phyloP scores from a whole-genome alignment of 805 yeast species.

The Metschnikowia shivogae region DNA sequence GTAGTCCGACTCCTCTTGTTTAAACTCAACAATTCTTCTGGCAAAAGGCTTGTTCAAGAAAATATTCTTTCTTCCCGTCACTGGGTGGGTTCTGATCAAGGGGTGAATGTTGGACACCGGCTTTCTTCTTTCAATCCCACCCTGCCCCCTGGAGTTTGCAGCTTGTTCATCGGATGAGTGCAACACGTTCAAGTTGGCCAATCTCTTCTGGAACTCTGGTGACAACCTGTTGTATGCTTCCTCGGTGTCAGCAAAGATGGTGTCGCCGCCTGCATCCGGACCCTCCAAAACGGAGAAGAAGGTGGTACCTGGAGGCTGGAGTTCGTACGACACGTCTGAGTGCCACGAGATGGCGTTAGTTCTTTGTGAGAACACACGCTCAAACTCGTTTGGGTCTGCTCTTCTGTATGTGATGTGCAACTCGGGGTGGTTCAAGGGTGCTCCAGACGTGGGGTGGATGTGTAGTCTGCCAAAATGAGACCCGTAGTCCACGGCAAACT shows the following conservation, averaged over 20 bases:
- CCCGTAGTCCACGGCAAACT: conserved; percentile 51
- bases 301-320: conserved; percentile 69
- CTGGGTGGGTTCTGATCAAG: conserved; percentile 69
- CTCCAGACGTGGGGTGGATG: conserved; percentile 71
- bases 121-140: conserved; percentile 64
- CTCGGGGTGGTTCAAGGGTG: conserved; percentile 42
- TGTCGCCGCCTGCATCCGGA: conserved; percentile 68
- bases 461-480: conserved; percentile 66
- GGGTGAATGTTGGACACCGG: conserved; percentile 66
- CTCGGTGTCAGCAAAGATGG: conserved; percentile 65
- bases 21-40: conserved; percentile 65
- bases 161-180: conserved; percentile 76
- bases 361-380: conserved; percentile 20
- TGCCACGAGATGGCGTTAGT: conserved; percentile 54
- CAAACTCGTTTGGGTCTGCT: conserved; percentile 17
- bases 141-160: conserved; percentile 44
- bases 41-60: conserved; percentile 60
- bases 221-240: conserved; percentile 73
- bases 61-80: conserved; percentile 55
- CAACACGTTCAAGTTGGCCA: conserved; percentile 59
- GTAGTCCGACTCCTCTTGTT: conserved; percentile 64
- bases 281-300: conserved; percentile 59
- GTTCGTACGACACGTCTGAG: conserved; percentile 70
- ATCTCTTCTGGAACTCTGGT: conserved; percentile 54
- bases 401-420: conserved; percentile 20